Conservation (phyloP, 768 basidiomycete species). For the Rhodotorula taiwanensis region DNA sequence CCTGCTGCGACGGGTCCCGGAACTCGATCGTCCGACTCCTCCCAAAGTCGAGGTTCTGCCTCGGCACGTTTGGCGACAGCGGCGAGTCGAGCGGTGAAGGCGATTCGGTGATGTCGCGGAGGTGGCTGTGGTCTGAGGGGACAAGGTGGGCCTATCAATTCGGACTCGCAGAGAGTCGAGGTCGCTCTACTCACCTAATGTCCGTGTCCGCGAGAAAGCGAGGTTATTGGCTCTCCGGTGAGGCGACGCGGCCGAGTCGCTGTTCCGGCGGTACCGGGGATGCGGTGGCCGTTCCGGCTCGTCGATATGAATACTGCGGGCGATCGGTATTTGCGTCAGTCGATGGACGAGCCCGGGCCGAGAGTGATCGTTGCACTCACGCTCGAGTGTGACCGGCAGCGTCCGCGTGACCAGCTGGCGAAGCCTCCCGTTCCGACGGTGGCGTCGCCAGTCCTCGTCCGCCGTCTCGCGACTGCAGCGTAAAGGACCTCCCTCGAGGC, state of each 20-base stretch:
- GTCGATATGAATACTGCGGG: constrained; percentile 28
- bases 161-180: no score
- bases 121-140: constrained; percentile 8
- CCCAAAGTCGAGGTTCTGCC: constrained; percentile 19
- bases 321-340: no score
- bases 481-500: background rate
- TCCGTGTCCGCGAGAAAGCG: background rate
- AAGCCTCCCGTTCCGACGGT: background rate
- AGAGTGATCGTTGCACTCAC: no score
- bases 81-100: background rate
- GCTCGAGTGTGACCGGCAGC: constrained; percentile 2
- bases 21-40: constrained; percentile 35
- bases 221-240: background rate
- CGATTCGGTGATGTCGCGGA: constrained; percentile 18
- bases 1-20: constrained; percentile 14
- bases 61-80: background rate
- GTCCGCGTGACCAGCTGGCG: background rate
- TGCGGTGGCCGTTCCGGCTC: constrained; percentile 20
- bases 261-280: constrained; percentile 1
- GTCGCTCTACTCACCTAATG: background rate
- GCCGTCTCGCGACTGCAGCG: no score
- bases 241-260: constrained; percentile 26
- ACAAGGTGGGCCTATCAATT: background rate
- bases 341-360: no score
- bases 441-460: background rate